These are phyloP conservation scores for Epichloe scottii DNA, from an alignment of 2,329 filamentous ascomycete genomes.

Conservation along the genomic window DNA sequence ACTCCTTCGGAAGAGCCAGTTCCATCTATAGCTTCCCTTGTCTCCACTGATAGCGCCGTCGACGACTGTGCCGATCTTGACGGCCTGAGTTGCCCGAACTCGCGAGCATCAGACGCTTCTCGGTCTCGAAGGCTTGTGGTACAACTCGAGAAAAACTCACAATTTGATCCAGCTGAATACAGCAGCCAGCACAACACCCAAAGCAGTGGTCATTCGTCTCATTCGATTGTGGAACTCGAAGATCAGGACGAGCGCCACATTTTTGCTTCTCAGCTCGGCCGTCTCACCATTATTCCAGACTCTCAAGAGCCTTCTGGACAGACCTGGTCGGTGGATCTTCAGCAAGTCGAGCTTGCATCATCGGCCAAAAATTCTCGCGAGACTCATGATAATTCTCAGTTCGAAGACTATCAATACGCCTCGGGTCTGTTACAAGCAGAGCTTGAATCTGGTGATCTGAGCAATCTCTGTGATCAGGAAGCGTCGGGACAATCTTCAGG, in stretches of 20 bases:
- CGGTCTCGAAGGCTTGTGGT: slow-evolving; percentile 14
- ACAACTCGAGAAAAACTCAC: slow-evolving; percentile 17
- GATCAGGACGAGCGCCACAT: slow-evolving; percentile 20
- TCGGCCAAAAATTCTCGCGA: not conserved
- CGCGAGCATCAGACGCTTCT: not conserved
- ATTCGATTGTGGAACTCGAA: slow-evolving; percentile 23
- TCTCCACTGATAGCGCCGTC: slow-evolving; percentile 12
- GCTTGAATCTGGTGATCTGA: not conserved
- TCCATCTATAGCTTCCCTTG: slow-evolving; percentile 17
- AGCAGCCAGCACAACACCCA: slow-evolving; percentile 20
- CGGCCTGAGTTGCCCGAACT: not conserved
- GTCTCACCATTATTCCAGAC: slow-evolving; percentile 30
- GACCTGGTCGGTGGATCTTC: slow-evolving; percentile 9
- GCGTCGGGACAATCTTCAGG: not conserved
- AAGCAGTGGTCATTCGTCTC: slow-evolving; percentile 16
- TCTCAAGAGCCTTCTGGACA: slow-evolving; percentile 27
- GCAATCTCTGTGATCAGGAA: not conserved
- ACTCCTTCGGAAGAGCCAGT: slow-evolving; percentile 19
- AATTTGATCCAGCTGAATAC: slow-evolving; percentile 24
- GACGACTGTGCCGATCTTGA: slow-evolving; percentile 9
- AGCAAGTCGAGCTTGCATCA: not conserved
- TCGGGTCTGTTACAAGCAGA: not conserved
- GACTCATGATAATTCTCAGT: not conserved
- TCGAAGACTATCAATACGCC: not conserved
- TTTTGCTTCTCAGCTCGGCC: slow-evolving; percentile 20